Evolutionary conservation across 345 rosid species (phyloP).

Genomic region (Linum lewisii): DNA sequence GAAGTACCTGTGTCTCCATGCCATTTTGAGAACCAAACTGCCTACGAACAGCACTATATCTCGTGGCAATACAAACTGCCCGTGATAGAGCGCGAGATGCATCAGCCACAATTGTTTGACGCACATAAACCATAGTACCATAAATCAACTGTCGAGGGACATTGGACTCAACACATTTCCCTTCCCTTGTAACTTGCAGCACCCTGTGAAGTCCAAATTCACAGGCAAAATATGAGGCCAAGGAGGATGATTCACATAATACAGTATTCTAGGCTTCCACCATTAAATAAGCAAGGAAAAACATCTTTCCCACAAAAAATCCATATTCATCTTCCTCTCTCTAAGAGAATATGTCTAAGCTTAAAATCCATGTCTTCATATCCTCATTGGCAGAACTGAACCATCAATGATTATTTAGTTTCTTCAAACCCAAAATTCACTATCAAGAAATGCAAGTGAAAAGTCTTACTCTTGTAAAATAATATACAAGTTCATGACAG

Average conservation of each 20-base stretch:
- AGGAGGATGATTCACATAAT: not conserved
- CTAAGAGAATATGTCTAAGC: too few relatives aligned
- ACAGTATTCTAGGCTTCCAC: too few relatives aligned
- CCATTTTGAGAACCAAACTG: conserved; percentile 73
- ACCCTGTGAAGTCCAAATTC: conserved; percentile 43
- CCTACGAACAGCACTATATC: conserved; percentile 93
- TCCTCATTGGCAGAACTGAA: too few relatives aligned
- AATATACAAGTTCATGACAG: too few relatives aligned
- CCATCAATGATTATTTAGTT: too few relatives aligned
- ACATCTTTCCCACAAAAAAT: not conserved
- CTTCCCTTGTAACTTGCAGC: conserved; percentile 83
- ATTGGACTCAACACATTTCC: conserved; percentile 63
- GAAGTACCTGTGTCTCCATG: conserved; percentile 72
- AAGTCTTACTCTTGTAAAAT: too few relatives aligned
- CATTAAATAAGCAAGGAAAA: not conserved
- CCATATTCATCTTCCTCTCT: not conserved
- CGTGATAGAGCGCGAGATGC: conserved; percentile 81
- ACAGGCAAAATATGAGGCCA: not conserved
- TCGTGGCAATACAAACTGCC: conserved; percentile 93
- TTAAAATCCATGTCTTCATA: too few relatives aligned
- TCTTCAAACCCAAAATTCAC: too few relatives aligned
- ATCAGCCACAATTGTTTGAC: conserved; percentile 83
- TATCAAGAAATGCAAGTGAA: too few relatives aligned
- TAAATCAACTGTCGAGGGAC: conserved; percentile 87
- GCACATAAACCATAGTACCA: conserved; percentile 93